Evolutionary conservation across 1,284 basidiomycete genomes (phyloP), one percentile per base, ranked within the genome.

Genomic region (Ustilago lituana): DNA sequence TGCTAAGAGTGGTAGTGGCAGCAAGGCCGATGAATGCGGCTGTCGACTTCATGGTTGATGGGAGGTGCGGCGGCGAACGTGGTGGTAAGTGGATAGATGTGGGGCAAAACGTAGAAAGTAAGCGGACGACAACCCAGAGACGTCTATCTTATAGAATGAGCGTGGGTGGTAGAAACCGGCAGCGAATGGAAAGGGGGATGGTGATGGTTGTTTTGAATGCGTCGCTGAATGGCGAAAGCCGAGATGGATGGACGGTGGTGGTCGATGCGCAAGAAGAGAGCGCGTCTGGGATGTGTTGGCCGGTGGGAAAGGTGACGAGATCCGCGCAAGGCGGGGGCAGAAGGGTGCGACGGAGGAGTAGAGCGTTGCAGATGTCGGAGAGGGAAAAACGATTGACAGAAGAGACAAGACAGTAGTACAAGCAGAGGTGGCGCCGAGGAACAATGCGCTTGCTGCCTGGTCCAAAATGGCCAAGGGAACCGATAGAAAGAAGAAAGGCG

Each of bases 41-140:
- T 27, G 54, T 17, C 10, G 57, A 53, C 67, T 70, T 70, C 67
- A 70, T 70, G 19, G 19, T 41, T 33, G 22, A 26, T 27, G 36
- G 43, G 35, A 23, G 26, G 12, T 19, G 7, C 12, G 23, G 19
- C 11, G 51, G 22, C 17, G 33, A 17, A n/a, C 32, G 39, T 20
- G 49, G 22, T 24, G 44, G 15, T n/a, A n/a, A n/a, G n/a, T n/a
- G n/a, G n/a, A n/a, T n/a, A n/a, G n/a, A n/a, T n/a, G n/a, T n/a
- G n/a, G n/a, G n/a, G n/a, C n/a, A n/a, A n/a, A n/a, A n/a, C n/a
- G n/a, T n/a, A n/a, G n/a, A n/a, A n/a, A n/a, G n/a, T n/a, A n/a
- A n/a, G n/a, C n/a, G n/a, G n/a, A n/a, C n/a, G n/a, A n/a, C n/a
- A n/a, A n/a, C n/a, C n/a, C n/a, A n/a, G n/a, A 2, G 43, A 12